Percentiles rank a stretch among this genome's conserved stretches.
Conservation (phyloP, 179 eudicot genomes). For the Silene coronaria region DNA sequence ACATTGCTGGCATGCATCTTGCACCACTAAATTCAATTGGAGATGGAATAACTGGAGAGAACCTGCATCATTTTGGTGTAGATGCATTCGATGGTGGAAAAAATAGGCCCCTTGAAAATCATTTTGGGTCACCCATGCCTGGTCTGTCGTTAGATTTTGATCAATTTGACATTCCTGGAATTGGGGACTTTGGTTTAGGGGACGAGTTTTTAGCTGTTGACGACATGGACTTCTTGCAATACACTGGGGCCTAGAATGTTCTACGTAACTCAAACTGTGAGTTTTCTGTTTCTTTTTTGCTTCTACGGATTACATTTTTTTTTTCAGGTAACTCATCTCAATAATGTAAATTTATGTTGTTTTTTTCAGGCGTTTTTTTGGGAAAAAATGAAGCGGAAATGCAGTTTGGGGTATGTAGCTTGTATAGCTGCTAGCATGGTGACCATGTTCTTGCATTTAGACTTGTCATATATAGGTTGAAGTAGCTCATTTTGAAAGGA, state of each 20-base stretch:
- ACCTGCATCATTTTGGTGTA: constrained; percentile 32
- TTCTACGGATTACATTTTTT: neutral
- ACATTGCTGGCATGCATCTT: constrained; percentile 33
- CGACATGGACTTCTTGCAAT: constrained; percentile 44
- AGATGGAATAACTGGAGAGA: constrained; percentile 39
- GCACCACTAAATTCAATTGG: constrained; percentile 30
- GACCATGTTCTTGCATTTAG: constrained; percentile 18
- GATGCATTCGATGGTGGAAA: constrained; percentile 39
- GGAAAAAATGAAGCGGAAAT: neutral
- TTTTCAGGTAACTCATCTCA: neutral
- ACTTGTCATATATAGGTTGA: constrained; percentile 3
- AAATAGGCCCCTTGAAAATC: constrained; percentile 41
- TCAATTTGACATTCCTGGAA: constrained; percentile 37
- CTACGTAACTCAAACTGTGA: constrained; percentile 27
- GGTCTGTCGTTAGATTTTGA: constrained; percentile 46
- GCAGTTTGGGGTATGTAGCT: constrained; percentile 18
- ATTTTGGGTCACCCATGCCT: constrained; percentile 49
- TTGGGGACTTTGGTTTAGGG: constrained; percentile 37
- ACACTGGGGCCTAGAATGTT: constrained; percentile 50
- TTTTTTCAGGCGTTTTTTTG: constrained; percentile 19
- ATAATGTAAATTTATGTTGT: neutral
- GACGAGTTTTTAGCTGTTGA: constrained; percentile 44
- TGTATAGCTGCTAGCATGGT: constrained; percentile 26
- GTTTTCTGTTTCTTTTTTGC: constrained; percentile 15
- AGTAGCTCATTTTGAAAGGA: constrained; percentile 15